Conservation (phyloP, 768 basidiomycete species). For the Infundibulicybe gibba region DNA sequence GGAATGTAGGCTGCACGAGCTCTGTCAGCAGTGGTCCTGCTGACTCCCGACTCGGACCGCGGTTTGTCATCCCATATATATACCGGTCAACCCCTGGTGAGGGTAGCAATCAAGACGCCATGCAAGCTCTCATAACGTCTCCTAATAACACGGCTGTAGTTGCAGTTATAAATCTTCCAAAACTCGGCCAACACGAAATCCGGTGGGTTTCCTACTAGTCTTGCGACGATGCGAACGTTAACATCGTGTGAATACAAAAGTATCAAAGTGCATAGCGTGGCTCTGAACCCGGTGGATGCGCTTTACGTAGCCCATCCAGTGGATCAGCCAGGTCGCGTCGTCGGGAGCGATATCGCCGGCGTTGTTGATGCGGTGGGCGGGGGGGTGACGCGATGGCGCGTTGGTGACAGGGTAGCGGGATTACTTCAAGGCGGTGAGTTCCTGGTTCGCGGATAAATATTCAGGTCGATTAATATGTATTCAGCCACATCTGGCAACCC, state of each 20-base stretch:
- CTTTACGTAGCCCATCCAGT: conserved; percentile 20
- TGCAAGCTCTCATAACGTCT: conserved; percentile 26
- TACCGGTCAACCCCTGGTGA: too few species aligned
- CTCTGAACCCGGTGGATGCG: conserved; percentile 30
- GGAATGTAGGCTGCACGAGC: too few species aligned
- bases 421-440: conserved; percentile 28
- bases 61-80: too few species aligned
- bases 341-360: conserved; percentile 33
- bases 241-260: conserved; percentile 8
- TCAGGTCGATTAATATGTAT: neutral
- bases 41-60: too few species aligned
- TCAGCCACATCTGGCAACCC: conserved; percentile 26
- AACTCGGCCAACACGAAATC: conserved; percentile 22
- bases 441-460: neutral
- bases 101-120: neutral
- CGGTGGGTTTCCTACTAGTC: conserved; percentile 17
- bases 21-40: too few species aligned
- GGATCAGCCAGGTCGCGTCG: conserved; percentile 23
- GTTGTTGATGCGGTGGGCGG: conserved; percentile 24
- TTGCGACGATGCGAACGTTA: too few species aligned
- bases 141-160: conserved; percentile 22
- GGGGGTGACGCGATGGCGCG: conserved; percentile 20
- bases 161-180: conserved; percentile 19
- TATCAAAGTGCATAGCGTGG: conserved; percentile 25
- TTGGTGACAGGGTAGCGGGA: conserved; percentile 30